Percentiles rank a stretch among this genome's conserved stretches.
Evolutionary conservation across 106 monocot genomes (phyloP).

Genomic region (Dendrobium catenatum): DNA sequence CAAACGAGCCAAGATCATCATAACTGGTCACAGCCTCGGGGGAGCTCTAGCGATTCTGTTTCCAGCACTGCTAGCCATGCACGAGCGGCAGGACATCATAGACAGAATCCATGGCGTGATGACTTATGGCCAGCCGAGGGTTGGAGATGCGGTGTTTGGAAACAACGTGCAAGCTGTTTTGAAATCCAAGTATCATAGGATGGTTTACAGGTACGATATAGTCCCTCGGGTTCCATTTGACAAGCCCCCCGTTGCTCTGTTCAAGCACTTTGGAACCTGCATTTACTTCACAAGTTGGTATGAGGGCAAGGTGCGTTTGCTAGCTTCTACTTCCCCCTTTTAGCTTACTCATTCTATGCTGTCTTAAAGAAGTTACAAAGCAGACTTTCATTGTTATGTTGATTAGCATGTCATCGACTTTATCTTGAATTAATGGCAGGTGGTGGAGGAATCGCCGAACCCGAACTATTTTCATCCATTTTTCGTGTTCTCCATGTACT

Average conservation of each 20-base stretch:
- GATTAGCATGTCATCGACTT: no score
- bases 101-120: constrained; percentile 22
- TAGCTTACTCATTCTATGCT: background rate
- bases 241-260: constrained; percentile 17
- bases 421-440: constrained; percentile 9
- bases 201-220: constrained; percentile 46
- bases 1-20: constrained; percentile 26
- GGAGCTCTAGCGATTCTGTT: constrained; percentile 44
- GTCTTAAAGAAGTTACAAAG: no score
- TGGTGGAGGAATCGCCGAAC: constrained; percentile 20
- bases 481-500: no score
- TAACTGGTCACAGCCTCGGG: constrained; percentile 52
- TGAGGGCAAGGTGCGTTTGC: constrained; percentile 18
- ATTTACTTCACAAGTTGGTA: constrained; percentile 32
- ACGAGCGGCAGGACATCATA: constrained; percentile 22
- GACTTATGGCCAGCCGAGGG: constrained; percentile 51
- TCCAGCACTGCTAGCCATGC: constrained; percentile 25
- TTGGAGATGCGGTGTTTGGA: constrained; percentile 28
- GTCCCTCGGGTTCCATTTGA: constrained; percentile 51
- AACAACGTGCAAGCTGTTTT: constrained; percentile 8
- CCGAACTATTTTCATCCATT: no score
- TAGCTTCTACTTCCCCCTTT: no score
- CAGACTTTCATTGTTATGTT: background rate
- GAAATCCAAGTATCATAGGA: constrained; percentile 23
- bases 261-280: constrained; percentile 50